phyloP scores from a whole-genome alignment of 2,329 filamentous ascomycete genomes.

The Didymella pinodella region DNA sequence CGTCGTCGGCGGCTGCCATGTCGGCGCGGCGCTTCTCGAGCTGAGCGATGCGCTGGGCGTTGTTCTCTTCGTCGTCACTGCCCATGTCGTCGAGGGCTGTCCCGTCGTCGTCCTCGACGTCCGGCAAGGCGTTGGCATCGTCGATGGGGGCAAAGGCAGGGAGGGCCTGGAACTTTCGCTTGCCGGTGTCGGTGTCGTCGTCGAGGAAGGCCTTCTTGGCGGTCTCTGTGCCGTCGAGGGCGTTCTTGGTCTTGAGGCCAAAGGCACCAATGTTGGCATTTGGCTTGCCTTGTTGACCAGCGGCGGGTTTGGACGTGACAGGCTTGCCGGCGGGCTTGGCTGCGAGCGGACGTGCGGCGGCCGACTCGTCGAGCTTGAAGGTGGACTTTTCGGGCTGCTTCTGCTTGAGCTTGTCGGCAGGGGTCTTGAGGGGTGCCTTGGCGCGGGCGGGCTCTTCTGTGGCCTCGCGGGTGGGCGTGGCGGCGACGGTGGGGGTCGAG shows the following conservation, averaged over 20 bases:
- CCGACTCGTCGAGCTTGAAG: slow-evolving; percentile 49
- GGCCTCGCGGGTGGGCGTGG: not conserved
- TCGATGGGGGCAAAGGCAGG: slow-evolving; percentile 69
- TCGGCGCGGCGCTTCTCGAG: slow-evolving; percentile 77
- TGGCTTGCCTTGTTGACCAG: slow-evolving; percentile 67
- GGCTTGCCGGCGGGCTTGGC: slow-evolving; percentile 41
- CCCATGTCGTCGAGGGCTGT: slow-evolving; percentile 78
- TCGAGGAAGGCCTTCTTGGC: slow-evolving; percentile 84
- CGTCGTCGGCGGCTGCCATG: slow-evolving; percentile 51
- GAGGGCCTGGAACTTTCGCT: slow-evolving; percentile 85
- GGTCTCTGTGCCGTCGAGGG: slow-evolving; percentile 70
- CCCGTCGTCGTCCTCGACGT: slow-evolving; percentile 66
- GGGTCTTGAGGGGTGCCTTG: slow-evolving; percentile 87
- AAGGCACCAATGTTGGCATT: slow-evolving; percentile 82
- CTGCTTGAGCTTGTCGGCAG: slow-evolving; percentile 77
- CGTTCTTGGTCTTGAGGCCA: slow-evolving; percentile 72
- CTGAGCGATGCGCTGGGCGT: slow-evolving; percentile 83
- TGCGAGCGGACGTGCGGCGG: slow-evolving; percentile 39
- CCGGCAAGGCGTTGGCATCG: slow-evolving; percentile 55
- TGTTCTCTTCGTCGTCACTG: slow-evolving; percentile 86
- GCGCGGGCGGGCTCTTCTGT: slow-evolving; percentile 66
- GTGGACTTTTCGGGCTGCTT: slow-evolving; percentile 53
- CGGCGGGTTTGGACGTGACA: slow-evolving; percentile 47
- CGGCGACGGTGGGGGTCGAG: slow-evolving; percentile 63
- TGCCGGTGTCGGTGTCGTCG: slow-evolving; percentile 84